Percentiles rank a stretch among this genome's conserved stretches.
Conservation (phyloP, 768 basidiomycete species). For the Lentinula lateritia region DNA sequence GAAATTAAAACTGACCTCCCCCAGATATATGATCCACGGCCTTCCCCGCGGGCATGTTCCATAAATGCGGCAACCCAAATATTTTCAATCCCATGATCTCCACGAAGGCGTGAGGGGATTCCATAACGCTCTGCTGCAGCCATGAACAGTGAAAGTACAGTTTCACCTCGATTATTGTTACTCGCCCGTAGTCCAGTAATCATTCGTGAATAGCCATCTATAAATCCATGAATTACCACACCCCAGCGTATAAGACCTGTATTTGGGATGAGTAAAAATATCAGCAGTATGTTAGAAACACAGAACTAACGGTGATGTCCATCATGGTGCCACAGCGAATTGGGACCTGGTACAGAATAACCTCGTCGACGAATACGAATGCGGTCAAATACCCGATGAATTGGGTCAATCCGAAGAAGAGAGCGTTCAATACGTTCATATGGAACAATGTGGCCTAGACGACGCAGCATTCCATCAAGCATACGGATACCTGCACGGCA, state of each 20-base stretch:
- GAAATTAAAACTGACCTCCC: conserved; percentile 17
- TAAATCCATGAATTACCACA: conserved; percentile 34
- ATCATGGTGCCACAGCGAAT: conserved; percentile 13
- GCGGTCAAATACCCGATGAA: conserved; percentile 10
- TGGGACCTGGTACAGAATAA: conserved; percentile 24
- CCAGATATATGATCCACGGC: conserved; percentile 26
- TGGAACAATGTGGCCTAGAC: no score
- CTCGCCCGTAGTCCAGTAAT: conserved; percentile 27
- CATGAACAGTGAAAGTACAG: conserved; percentile 31
- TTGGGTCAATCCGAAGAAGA: conserved; percentile 7
- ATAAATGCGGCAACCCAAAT: no score
- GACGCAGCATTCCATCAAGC: no score
- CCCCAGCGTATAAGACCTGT: conserved; percentile 28
- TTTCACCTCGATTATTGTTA: conserved; percentile 34
- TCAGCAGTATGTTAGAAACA: no score
- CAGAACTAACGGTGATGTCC: no score
- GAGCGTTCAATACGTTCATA: no score
- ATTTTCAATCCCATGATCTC: background rate
- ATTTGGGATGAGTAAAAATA: no score
- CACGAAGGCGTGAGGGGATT: conserved; percentile 15
- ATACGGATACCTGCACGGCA: no score
- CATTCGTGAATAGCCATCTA: conserved; percentile 35
- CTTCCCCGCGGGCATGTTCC: background rate
- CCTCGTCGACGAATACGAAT: conserved; percentile 12
- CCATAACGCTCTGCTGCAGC: conserved; percentile 18